A percentile compares a stretch with the other conserved stretches of the same genome.
Conservation (phyloP, 2,329 filamentous ascomycete genomes). For the Colletotrichum navitas region DNA sequence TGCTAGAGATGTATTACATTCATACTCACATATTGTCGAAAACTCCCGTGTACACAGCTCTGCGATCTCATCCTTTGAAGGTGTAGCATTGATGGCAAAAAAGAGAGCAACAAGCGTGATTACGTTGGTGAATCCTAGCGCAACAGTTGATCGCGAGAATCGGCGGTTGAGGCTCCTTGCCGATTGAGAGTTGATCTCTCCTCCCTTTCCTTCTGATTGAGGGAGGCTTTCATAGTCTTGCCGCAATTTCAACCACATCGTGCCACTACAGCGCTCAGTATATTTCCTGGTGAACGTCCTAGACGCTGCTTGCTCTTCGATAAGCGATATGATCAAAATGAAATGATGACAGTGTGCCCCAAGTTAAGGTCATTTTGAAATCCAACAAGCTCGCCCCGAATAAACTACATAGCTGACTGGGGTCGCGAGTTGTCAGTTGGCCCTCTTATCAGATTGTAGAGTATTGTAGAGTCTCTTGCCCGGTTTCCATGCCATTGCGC, state of each 20-base stretch:
- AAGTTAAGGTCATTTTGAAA: neutral
- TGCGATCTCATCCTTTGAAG: rapidly evolving
- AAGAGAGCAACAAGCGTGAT: conserved; percentile 2
- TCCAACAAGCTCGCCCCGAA: rapidly evolving
- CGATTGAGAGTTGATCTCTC: neutral
- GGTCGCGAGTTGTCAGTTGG: neutral
- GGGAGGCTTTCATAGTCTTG: conserved; percentile 7
- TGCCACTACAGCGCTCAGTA: neutral
- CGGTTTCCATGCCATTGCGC: neutral
- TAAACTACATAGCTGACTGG: neutral
- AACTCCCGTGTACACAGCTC: conserved; percentile 1
- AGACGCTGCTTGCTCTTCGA: neutral
- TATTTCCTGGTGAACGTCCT: too few relatives aligned
- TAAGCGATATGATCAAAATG: too few relatives aligned
- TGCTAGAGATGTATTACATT: rapidly evolving
- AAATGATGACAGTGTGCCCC: too few relatives aligned
- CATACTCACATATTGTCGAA: conserved; percentile 22
- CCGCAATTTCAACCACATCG: conserved; percentile 20
- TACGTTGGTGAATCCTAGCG: conserved; percentile 4
- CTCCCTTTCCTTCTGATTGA: conserved; percentile 11
- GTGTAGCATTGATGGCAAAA: neutral
- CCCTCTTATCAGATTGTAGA: neutral
- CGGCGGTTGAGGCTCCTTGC: neutral
- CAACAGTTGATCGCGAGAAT: conserved; percentile 2
- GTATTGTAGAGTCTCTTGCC: neutral